A percentile compares a stretch with the other conserved stretches of the same genome.
Conservation (phyloP, 2,329 filamentous ascomycete species). For the Metarhizium album region DNA sequence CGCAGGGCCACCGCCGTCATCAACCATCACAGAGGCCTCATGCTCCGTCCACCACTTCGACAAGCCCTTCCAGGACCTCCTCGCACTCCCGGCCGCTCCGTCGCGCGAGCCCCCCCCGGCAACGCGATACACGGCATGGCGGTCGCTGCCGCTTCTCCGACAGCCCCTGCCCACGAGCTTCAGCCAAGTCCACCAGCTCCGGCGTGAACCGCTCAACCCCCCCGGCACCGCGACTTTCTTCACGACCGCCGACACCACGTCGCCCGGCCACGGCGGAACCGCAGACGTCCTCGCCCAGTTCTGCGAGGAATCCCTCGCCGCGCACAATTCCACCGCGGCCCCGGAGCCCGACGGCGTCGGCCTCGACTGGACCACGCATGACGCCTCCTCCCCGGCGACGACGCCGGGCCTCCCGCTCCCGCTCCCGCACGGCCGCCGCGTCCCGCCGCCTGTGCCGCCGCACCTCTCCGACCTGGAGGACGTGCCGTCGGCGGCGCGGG, state of each 20-base stretch:
- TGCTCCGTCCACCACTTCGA: constrained; percentile 21
- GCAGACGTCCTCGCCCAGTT: constrained; percentile 48
- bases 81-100: constrained; percentile 10
- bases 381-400: constrained; percentile 13
- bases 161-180: constrained; percentile 39
- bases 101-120: not conserved
- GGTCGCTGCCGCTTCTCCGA: constrained; percentile 38
- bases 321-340: constrained; percentile 58
- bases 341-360: constrained; percentile 16
- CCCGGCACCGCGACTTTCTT: constrained; percentile 32
- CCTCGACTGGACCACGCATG: constrained; percentile 9
- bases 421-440: constrained; percentile 9
- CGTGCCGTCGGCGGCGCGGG: constrained; percentile 56
- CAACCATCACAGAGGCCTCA: constrained; percentile 16
- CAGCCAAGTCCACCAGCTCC: constrained; percentile 34
- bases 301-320: constrained; percentile 65
- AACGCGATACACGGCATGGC: constrained; percentile 34
- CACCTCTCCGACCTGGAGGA: constrained; percentile 48
- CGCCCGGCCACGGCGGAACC: constrained; percentile 22
- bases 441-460: constrained; percentile 16
- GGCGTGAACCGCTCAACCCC: constrained; percentile 16
- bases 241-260: constrained; percentile 27
- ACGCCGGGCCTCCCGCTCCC: no score
- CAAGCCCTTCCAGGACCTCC: constrained; percentile 15
- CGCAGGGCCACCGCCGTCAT: constrained; percentile 23